Conservation (phyloP, 2,329 filamentous ascomycete species). For the Penicillium italicum region DNA sequence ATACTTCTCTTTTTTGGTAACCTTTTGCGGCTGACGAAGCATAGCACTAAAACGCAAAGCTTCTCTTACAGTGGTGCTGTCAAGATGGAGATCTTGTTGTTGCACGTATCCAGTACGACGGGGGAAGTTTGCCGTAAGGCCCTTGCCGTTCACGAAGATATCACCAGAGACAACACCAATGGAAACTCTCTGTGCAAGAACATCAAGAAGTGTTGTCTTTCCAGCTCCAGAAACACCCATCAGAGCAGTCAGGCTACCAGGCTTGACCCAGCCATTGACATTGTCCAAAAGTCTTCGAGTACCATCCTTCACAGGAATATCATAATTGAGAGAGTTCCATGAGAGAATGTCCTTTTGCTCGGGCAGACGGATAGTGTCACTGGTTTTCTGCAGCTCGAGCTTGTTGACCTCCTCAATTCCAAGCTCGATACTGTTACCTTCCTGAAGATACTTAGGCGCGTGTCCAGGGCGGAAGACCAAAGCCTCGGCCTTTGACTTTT, state of each 20-base stretch:
- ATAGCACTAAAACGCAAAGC: constrained; percentile 78
- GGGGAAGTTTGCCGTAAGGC: constrained; percentile 56
- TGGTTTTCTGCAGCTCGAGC: constrained; percentile 13
- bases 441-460: constrained; percentile 18
- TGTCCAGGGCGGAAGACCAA: constrained; percentile 65
- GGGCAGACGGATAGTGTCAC: constrained; percentile 14
- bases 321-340: constrained; percentile 61
- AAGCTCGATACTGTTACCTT: constrained; percentile 4
- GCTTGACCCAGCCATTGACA: constrained; percentile 56
- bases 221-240: constrained; percentile 62
- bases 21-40: constrained; percentile 72
- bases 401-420: constrained; percentile 1
- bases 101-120: constrained; percentile 64
- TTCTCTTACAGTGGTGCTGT: constrained; percentile 79
- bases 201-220: constrained; percentile 58
- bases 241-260: constrained; percentile 51
- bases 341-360: constrained; percentile 17
- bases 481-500: constrained; percentile 71
- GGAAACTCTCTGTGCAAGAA: constrained; percentile 54
- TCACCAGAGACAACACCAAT: constrained; percentile 62
- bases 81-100: constrained; percentile 71
- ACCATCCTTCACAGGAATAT: constrained; percentile 55
- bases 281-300: constrained; percentile 22
- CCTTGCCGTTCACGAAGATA: constrained; percentile 61
- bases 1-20: constrained; percentile 68